Conservation (phyloP, 225 moss, liverwort and hornwort genomes). For the Sphagnum tenellum region DNA sequence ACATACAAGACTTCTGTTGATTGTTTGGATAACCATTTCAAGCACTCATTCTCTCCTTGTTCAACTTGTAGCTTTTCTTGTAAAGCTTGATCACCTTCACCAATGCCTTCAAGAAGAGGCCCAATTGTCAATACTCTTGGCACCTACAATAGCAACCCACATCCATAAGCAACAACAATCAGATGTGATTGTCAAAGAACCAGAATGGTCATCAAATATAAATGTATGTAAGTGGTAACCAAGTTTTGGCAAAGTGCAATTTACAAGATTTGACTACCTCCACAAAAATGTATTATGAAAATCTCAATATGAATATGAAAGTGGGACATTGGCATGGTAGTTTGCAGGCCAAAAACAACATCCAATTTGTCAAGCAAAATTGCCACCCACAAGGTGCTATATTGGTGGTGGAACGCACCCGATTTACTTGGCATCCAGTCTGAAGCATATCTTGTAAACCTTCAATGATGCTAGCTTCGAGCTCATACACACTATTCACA, state of each 20-base stretch:
- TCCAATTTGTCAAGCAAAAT: not conserved
- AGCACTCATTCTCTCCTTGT: not conserved
- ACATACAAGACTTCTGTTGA: conserved; percentile 33
- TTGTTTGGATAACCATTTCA: conserved; percentile 29
- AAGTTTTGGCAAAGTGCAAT: too few relatives aligned
- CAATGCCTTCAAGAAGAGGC: conserved; percentile 24
- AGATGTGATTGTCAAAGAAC: not conserved
- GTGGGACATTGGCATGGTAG: not conserved
- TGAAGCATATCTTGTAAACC: conserved; percentile 10
- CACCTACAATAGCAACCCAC: conserved; percentile 10
- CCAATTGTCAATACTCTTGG: conserved; percentile 27
- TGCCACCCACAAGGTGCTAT: too few relatives aligned
- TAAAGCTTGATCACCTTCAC: conserved; percentile 9
- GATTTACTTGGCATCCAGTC: not conserved
- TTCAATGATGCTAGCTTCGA: conserved; percentile 11
- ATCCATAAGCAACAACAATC: not conserved
- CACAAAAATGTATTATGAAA: not conserved
- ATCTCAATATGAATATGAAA: not conserved
- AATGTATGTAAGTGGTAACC: not conserved
- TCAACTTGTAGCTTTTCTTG: conserved; percentile 16
- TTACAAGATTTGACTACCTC: too few relatives aligned
- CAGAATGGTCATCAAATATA: not conserved
- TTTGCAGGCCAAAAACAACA: not conserved
- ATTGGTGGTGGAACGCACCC: conserved; percentile 6
- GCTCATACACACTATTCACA: conserved; percentile 34